Evolutionary conservation across 805 yeast genomes (phyloP).

Genomic region (Grigorovia yakushimaensis): DNA sequence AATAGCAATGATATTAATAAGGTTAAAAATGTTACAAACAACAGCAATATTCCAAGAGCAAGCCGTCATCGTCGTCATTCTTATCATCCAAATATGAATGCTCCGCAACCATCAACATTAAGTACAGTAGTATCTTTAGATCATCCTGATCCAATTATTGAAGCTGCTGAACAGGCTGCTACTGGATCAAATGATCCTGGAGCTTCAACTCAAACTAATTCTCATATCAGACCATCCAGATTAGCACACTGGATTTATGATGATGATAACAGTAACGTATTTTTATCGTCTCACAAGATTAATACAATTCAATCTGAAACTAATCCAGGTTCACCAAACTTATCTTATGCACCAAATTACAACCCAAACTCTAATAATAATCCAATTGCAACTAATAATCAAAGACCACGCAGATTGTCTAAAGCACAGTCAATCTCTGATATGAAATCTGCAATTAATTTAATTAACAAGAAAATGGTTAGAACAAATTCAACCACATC

Average conservation of each 20-base stretch:
- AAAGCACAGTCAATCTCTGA: slow-evolving; percentile 3
- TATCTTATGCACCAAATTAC: background rate
- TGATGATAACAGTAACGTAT: background rate
- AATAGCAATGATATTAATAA: background rate
- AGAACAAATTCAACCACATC: slow-evolving; percentile 1
- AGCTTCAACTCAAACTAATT: background rate
- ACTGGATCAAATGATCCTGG: background rate
- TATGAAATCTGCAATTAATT: background rate
- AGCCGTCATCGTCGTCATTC: slow-evolving; percentile 2
- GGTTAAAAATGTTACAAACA: background rate
- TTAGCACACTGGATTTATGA: slow-evolving; percentile 2
- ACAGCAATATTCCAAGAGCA: background rate
- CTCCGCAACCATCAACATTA: slow-evolving; percentile 1
- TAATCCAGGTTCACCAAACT: background rate
- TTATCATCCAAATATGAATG: background rate
- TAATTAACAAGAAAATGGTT: background rate
- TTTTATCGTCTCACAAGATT: background rate
- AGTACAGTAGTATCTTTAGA: background rate
- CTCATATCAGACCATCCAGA: slow-evolving; percentile 14
- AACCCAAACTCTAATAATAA: background rate
- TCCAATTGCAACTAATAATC: background rate
- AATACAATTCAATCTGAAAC: background rate
- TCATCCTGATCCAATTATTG: slow-evolving; percentile 12
- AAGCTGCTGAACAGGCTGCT: slow-evolving; percentile 14
- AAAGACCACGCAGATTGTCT: slow-evolving; percentile 5